Conservation (phyloP, 345 rosid species). For the Pistacia integerrima region DNA sequence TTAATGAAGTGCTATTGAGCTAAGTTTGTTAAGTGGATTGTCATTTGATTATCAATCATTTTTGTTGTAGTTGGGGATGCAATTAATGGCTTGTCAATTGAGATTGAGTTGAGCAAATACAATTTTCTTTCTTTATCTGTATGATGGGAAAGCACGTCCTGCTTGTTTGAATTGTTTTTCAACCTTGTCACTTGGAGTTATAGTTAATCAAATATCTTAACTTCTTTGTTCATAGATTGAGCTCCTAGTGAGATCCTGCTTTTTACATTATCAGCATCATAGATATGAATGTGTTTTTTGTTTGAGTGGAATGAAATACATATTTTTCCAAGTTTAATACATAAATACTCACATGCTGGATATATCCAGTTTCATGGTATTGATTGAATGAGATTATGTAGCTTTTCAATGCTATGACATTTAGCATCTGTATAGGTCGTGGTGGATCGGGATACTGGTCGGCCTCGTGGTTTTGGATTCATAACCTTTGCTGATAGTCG, state of each 20-base stretch:
- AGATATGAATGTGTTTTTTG: not conserved
- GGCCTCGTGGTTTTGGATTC: conserved; percentile 48
- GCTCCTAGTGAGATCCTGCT: not conserved
- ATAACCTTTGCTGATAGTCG: conserved; percentile 37
- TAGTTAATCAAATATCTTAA: not conserved
- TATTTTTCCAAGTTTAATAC: not conserved
- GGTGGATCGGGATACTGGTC: conserved; percentile 44
- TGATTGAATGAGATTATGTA: not conserved
- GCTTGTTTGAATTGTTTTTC: not conserved
- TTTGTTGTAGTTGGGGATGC: not conserved
- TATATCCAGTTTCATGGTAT: not conserved
- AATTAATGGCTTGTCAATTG: too few relatives aligned
- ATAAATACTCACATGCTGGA: not conserved
- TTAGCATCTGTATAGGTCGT: conserved; percentile 26
- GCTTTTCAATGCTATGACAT: not conserved
- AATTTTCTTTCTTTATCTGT: not conserved
- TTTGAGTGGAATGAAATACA: not conserved
- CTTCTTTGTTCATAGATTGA: not conserved
- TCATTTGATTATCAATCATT: too few relatives aligned
- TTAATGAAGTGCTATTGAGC: not conserved
- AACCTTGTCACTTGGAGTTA: not conserved
- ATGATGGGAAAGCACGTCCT: not conserved
- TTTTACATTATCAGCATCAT: not conserved
- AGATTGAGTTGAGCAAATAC: not conserved
- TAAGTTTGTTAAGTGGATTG: not conserved